Evolutionary conservation across 2,329 filamentous ascomycete species (phyloP), one percentile per base, ranked within the genome.

Genomic region (Xylariales sp.): DNA sequence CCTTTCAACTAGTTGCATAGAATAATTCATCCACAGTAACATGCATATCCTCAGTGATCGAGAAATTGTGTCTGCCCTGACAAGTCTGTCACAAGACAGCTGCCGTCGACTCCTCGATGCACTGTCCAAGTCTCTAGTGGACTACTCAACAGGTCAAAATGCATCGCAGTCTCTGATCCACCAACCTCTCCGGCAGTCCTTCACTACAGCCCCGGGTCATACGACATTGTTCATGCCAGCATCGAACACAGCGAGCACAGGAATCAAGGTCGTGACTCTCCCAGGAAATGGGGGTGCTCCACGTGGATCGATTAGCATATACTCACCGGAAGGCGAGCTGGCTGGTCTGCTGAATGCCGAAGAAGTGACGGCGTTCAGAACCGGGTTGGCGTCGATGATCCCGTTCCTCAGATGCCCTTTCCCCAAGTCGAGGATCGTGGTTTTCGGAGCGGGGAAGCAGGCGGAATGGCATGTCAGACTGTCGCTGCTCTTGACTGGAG

Each of bases 381-480:
- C 83, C 0, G 78, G 82, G 0, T 64, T 86, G 10, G 76, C 77
- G 0, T 74, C 76, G 10, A 76, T 82, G 43, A 68, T 84, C 50
- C 70, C 84, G 14, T 78, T 78, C 55, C 74, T 62, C 73, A 78
- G 43, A 69, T 75, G 12, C 60, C 29, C 24, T 15, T 11, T n/a
- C 6, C 14, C 14, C 4, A 45, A 40, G 22, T 18, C 21, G 4
- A 20, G 76, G 12, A 51, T 86, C 2, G 71, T 79, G 4, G 72
- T 86, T 21, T 87, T 87, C 51, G 83, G 84, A 1, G 82, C 81
- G 0, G 83, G 83, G 21, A 79, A 76, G 48, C 82, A 86, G 60
- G 84, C 83, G 1, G 78, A 83, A 53, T 88, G 83, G 83, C 83
- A 86, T 52, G 74, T 83, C 7, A 73, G 80, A 1, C 70, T 87